Conservation (phyloP, 2,329 filamentous ascomycete species). For the Clarireedia sp. region DNA sequence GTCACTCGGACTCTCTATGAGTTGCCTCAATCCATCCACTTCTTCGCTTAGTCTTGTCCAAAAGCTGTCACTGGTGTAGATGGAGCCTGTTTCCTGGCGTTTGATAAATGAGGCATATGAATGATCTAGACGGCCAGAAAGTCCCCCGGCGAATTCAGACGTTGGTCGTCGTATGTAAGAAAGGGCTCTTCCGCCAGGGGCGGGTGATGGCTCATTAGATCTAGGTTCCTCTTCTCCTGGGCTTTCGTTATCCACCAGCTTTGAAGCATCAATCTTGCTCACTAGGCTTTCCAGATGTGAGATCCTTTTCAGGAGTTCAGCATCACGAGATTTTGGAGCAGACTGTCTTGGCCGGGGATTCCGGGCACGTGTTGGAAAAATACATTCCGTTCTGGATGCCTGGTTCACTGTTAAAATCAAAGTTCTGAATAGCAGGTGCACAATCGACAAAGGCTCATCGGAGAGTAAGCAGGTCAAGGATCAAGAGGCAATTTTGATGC, state of each 20-base stretch:
- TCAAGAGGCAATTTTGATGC: background rate
- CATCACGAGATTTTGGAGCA: slow-evolving; percentile 7
- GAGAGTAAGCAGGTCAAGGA: background rate
- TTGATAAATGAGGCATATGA: slow-evolving; percentile 6
- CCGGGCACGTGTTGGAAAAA: slow-evolving; percentile 8
- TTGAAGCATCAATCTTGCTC: slow-evolving; percentile 7
- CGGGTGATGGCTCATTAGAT: slow-evolving; percentile 1
- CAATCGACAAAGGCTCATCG: background rate
- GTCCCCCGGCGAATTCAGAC: background rate
- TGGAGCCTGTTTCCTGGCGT: slow-evolving; percentile 1
- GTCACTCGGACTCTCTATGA: slow-evolving; percentile 4
- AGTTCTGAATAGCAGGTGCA: background rate
- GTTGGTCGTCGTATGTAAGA: no score
- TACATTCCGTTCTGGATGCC: slow-evolving; percentile 3
- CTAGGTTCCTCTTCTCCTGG: background rate
- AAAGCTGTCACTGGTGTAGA: slow-evolving; percentile 6
- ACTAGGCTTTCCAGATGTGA: slow-evolving; percentile 10
- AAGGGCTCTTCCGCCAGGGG: background rate
- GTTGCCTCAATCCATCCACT: slow-evolving; percentile 7
- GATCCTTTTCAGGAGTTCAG: slow-evolving; percentile 11
- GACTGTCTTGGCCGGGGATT: background rate
- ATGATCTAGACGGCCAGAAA: slow-evolving; percentile 2
- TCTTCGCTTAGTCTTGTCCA: slow-evolving; percentile 10
- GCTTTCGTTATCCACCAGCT: background rate
- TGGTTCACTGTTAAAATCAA: background rate